Conservation (phyloP, 371 early-diverging fungal genomes). For the Zopfochytrium polystomum region DNA sequence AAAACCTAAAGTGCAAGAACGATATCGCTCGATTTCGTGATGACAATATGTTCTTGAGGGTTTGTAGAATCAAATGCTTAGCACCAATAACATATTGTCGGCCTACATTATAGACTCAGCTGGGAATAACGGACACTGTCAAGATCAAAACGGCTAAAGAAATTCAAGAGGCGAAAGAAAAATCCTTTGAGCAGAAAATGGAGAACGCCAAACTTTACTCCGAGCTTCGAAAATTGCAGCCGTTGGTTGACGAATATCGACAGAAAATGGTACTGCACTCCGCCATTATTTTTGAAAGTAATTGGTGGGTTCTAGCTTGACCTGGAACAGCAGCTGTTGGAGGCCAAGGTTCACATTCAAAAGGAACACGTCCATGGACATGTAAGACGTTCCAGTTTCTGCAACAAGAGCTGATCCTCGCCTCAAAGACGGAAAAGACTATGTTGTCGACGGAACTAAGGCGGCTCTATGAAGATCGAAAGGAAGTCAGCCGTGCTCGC, state of each 20-base stretch:
- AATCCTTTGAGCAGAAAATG: constrained; percentile 46
- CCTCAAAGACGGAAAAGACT: too few relatives aligned
- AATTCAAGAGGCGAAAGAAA: constrained; percentile 35
- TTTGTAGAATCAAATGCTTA: constrained; percentile 4
- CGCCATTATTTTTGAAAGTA: background rate
- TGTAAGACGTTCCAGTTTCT: constrained; percentile 5
- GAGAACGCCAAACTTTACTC: constrained; percentile 44
- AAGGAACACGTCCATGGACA: constrained; percentile 31
- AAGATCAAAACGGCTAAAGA: constrained; percentile 37
- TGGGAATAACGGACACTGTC: constrained; percentile 45
- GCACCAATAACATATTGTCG: background rate
- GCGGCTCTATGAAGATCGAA: constrained; percentile 35
- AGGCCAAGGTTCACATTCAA: constrained; percentile 36
- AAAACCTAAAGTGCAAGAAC: constrained; percentile 34
- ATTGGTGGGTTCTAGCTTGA: constrained; percentile 13
- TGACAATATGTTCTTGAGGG: constrained; percentile 39
- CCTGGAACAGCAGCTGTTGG: constrained; percentile 42
- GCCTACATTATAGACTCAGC: constrained; percentile 35
- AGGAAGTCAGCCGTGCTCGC: constrained; percentile 20
- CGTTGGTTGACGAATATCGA: constrained; percentile 39
- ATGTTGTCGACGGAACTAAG: constrained; percentile 51
- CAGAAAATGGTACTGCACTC: constrained; percentile 39
- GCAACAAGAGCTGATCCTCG: too few relatives aligned
- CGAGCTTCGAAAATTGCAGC: constrained; percentile 43
- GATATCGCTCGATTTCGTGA: constrained; percentile 20